Base-by-base conservation (phyloP, 345 rosid genomes). In the Arabidopsis thaliana region DNA sequence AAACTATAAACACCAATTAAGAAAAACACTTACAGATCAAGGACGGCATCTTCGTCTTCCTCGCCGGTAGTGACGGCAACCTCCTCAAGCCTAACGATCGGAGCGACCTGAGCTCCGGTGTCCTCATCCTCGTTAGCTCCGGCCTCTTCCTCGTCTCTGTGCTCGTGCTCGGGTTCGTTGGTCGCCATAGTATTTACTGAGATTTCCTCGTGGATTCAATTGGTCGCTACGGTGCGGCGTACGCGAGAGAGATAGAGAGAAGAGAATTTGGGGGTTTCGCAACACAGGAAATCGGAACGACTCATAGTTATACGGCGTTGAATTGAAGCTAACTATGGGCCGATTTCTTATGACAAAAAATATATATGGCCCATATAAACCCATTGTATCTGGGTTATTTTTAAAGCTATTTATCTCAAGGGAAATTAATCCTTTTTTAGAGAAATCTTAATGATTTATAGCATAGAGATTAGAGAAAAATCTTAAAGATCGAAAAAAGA, bases 101-200 rank as follows among this genome's bases (percentile, higher is more conserved):
- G 97, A 38, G 97, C 97, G 8, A 93, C 83, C 79, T 89, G 96
- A 73, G 93, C 99, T 34, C 99, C 97, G 60, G 99, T 92, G 78
- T 95, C 99, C 82, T 93, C 98, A 41, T 93, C 98, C 5, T 93
- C 97, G 63, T 78, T 89, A 70, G 91, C 86, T 33, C 83, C 89
- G 7, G 87, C 74, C 4, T 87, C 93, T 64, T 88, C 97, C 2
- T 82, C 96, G 14, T 88, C 98, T 75, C 90, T 80, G 83, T 59
- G 86, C 78, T 80, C 84, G 82, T 65, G 85, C 49, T 84, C 81
- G 23, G 92, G 93, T 32, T 87, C 89, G 23, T 62, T 80, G 83
- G 77, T 84, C 12, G 93, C 89, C 97, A 91, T 91, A 68, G 53
- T 65, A 20, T 22, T 40, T 25, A 22, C 63, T 46, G 62, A 67